Evolutionary conservation across 768 basidiomycete species (phyloP).

Genomic region (Mycena leptocephala): DNA sequence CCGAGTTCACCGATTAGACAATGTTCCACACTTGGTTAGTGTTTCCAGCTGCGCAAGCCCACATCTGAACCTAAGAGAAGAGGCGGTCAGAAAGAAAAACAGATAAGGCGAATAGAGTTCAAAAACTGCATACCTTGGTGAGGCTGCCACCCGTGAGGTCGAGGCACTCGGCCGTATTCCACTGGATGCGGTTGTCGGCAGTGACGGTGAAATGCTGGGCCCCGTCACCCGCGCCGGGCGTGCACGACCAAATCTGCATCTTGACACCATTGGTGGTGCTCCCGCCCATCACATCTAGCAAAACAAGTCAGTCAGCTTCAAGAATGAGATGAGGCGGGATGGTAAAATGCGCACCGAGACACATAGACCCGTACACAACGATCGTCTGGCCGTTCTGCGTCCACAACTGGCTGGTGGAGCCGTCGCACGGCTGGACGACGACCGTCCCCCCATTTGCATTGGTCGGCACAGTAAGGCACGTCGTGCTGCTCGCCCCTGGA

Average conservation of each 20-base stretch:
- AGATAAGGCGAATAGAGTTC: not conserved
- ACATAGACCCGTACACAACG: constrained; percentile 28
- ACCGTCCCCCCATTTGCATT: constrained; percentile 11
- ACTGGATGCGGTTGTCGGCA: constrained; percentile 18
- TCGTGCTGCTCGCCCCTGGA: constrained; percentile 13
- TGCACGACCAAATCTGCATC: constrained; percentile 43
- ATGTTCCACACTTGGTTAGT: constrained; percentile 47
- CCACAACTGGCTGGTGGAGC: constrained; percentile 18
- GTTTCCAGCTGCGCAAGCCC: constrained; percentile 3
- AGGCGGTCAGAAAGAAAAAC: not conserved
- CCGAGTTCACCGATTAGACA: not conserved
- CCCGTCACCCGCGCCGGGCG: constrained; percentile 24
- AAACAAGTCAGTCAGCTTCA: too few species aligned
- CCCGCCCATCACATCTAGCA: constrained; percentile 35
- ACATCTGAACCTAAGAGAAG: constrained; percentile 19
- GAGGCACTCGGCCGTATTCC: constrained; percentile 39
- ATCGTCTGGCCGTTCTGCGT: constrained; percentile 7
- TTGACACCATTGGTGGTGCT: constrained; percentile 40
- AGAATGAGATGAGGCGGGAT: too few species aligned
- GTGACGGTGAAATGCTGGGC: constrained; percentile 34
- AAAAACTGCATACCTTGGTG: constrained; percentile 5
- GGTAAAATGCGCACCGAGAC: constrained; percentile 31
- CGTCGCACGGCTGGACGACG: constrained; percentile 17
- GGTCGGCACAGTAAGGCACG: constrained; percentile 4
- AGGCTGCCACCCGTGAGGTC: constrained; percentile 39